phyloP scores from a whole-genome alignment of 148 eudicot species.

The Vaccinium macrocarpon region DNA sequence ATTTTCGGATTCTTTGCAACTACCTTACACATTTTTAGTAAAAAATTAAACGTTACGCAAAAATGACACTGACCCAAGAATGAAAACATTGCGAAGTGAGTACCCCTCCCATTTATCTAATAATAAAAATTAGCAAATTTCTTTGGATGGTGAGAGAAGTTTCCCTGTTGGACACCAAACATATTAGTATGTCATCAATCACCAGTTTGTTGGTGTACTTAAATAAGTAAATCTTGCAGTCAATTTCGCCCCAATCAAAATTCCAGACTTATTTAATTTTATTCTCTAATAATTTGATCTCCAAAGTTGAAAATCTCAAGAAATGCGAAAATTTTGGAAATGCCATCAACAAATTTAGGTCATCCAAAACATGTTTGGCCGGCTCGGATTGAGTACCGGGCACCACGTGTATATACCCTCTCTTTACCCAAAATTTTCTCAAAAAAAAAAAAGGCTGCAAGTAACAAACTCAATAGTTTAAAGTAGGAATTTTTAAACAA shows the following conservation, averaged over 20 bases:
- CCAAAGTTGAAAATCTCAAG: background rate
- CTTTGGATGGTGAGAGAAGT: background rate
- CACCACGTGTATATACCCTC: no score
- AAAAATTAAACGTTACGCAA: background rate
- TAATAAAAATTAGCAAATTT: background rate
- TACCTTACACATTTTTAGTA: no score
- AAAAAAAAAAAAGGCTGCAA: background rate
- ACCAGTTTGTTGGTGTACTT: background rate
- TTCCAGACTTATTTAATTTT: background rate
- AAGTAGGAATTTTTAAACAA: background rate
- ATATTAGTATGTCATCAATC: background rate
- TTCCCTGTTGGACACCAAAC: background rate
- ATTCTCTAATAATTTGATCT: background rate
- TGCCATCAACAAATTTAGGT: no score
- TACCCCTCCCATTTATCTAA: background rate
- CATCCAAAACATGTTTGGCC: no score
- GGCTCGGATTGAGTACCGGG: no score
- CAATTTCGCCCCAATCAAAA: conserved; percentile 6
- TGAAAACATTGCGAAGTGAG: background rate
- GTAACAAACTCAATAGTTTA: background rate
- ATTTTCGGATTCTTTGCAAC: no score
- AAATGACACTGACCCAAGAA: background rate
- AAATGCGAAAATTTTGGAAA: no score
- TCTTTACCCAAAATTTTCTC: no score
- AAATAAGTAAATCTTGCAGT: background rate